A percentile compares a stretch with the other conserved stretches of the same genome.
Evolutionary conservation across 192 early-diverging fungal species (phyloP).

Genomic region (Entomortierella parvispora): DNA sequence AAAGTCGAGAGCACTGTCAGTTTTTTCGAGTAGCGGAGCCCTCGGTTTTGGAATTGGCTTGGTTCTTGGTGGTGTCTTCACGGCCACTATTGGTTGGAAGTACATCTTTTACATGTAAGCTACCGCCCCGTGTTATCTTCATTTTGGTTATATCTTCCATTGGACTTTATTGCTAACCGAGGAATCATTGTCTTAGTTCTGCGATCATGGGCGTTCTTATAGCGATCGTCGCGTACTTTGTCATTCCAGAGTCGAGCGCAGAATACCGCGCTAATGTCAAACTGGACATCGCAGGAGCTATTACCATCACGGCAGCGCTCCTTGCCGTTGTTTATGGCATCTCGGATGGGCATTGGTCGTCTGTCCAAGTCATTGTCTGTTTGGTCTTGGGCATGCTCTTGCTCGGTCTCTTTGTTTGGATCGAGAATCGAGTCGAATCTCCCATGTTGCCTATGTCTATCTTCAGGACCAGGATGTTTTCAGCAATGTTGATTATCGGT

Average conservation of each 20-base stretch:
- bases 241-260: conserved; percentile 40
- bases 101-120: conserved; percentile 56
- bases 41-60: conserved; percentile 49
- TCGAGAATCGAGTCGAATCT: conserved; percentile 44
- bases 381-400: conserved; percentile 50
- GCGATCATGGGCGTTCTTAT: conserved; percentile 49
- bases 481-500: conserved; percentile 57
- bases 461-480: conserved; percentile 60
- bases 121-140: neutral
- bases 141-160: neutral
- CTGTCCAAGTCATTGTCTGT: conserved; percentile 46
- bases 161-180: neutral
- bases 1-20: conserved; percentile 37
- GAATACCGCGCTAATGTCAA: conserved; percentile 38
- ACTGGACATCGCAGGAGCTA: conserved; percentile 44
- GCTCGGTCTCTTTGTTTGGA: conserved; percentile 49
- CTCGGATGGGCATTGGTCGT: conserved; percentile 52
- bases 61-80: conserved; percentile 51
- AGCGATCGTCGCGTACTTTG: conserved; percentile 42
- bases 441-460: conserved; percentile 55
- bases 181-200: conserved; percentile 22
- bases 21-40: conserved; percentile 49
- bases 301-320: conserved; percentile 41
- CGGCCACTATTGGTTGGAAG: conserved; percentile 53
- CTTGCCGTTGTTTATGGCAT: conserved; percentile 48